Conservation (phyloP, 495 filamentous ascomycete genomes). For the Neurospora hispaniola region DNA sequence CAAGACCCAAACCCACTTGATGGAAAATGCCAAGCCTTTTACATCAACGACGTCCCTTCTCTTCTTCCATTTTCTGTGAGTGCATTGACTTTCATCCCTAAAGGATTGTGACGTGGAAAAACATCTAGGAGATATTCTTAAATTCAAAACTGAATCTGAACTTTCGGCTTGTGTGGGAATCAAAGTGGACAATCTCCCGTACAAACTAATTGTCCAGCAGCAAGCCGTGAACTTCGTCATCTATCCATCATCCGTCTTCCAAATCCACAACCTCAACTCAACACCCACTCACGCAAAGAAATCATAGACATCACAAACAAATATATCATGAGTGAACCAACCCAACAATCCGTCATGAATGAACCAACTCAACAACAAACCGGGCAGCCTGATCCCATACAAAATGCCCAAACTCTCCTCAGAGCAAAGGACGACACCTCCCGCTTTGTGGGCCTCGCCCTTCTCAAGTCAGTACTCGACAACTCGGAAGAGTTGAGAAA, state of each 20-base stretch:
- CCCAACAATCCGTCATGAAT: not conserved
- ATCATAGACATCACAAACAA: not conserved
- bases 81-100: not conserved
- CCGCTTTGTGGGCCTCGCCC: constrained; percentile 54
- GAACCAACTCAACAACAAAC: constrained; percentile 1
- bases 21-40: not conserved
- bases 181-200: not conserved
- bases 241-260: not conserved
- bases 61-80: not conserved
- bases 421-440: constrained; percentile 50
- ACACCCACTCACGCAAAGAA: not conserved
- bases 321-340: constrained; percentile 7
- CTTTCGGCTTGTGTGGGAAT: not conserved
- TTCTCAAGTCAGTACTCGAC: constrained; percentile 50
- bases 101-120: not conserved
- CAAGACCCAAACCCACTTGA: not conserved
- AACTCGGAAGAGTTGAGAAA: constrained; percentile 35
- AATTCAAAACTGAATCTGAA: not conserved
- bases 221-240: not conserved
- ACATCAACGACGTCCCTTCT: not conserved
- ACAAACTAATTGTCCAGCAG: not conserved
- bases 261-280: not conserved
- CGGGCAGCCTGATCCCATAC: constrained; percentile 12
- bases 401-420: constrained; percentile 38
- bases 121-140: not conserved